Base-by-base conservation (phyloP, 495 filamentous ascomycete genomes). In the Filosporella fistucella region DNA sequence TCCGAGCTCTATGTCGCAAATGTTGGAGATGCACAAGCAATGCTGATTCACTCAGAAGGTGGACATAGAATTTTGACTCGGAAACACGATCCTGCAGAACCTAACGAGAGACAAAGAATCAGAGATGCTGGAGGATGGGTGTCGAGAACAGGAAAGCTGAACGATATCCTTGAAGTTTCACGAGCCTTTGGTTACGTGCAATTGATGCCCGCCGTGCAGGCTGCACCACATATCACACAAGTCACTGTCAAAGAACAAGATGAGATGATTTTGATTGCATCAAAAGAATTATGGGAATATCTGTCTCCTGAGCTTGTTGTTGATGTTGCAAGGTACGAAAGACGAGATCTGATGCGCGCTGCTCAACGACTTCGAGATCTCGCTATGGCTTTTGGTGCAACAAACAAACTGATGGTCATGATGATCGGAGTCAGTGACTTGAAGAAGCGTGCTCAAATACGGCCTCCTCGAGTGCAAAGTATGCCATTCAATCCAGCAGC, bases 331-430 rank as follows among this genome's bases (percentile, higher is more conserved):
- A 76, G 91, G 42, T 82, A 80, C 12, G 91, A 91, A 57, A 80
- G 89, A 14, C 62, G 64, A 24, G 91, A 99, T 62, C 72, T 95
- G 11, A 97, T 99, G 93, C 79, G 88, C 45, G 94, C 91, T n/a
- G 84, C 94, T 18, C 90, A 97, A 59, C 96, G 93, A 61, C 78
- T 97, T 8, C 82, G 93, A 24, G 93, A 99, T 70, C 70, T 99
- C 29, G 94, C 93, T 20, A 94, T 99, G 51, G 87, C 91, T 3
- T 97, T 95, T 60, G 94, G 93, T 16, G 85, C 91, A 24, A 88
- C 77, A 6, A 84, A 83, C 54, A 99, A 97, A 69, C 85, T 99
- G 54, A 97, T 96, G 93, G 89, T 99, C 1, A 95, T 96, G 89
- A 86, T 97, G 63, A 79, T 99, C 41, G 89, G 89, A 21, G 85